phyloP scores from a whole-genome alignment of 352 stramenopile genomes.

The Phytophthora melonis region DNA sequence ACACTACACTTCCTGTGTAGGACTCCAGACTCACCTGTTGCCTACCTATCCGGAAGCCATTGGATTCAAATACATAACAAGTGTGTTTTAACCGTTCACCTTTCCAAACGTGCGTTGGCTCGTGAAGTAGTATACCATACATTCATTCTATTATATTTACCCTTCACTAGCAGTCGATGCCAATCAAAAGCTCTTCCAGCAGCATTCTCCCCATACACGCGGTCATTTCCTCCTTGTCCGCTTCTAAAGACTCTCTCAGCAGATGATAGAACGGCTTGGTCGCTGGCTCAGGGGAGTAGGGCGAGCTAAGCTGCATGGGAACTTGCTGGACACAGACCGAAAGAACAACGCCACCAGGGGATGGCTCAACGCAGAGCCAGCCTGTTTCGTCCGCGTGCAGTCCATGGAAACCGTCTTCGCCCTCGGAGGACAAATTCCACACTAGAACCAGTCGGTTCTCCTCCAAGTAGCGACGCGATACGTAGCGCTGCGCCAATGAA shows the following conservation, averaged over 20 bases:
- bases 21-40: too few relatives aligned
- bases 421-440: constrained; percentile 55
- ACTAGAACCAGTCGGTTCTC: constrained; percentile 52
- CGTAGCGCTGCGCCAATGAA: constrained; percentile 21
- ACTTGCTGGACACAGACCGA: constrained; percentile 48
- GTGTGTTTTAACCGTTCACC: too few relatives aligned
- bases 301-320: constrained; percentile 16
- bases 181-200: constrained; percentile 23
- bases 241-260: constrained; percentile 18
- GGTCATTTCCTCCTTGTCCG: constrained; percentile 24
- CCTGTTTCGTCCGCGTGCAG: constrained; percentile 36
- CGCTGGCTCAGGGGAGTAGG: constrained; percentile 6
- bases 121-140: too few relatives aligned
- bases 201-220: constrained; percentile 25
- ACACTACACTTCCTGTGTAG: too few relatives aligned
- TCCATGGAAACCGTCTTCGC: constrained; percentile 32
- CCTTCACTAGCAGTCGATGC: constrained; percentile 24
- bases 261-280: constrained; percentile 32
- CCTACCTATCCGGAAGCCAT: too few relatives aligned
- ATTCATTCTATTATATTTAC: too few relatives aligned
- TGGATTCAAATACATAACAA: too few relatives aligned
- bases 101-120: too few relatives aligned
- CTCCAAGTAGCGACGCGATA: constrained; percentile 53
- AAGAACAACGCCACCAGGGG: constrained; percentile 23
- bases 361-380: constrained; percentile 26